Percentiles rank a stretch among this genome's conserved stretches.
Evolutionary conservation across 1,284 basidiomycete genomes (phyloP).

Genomic region (Microbotryomycetes sp.): DNA sequence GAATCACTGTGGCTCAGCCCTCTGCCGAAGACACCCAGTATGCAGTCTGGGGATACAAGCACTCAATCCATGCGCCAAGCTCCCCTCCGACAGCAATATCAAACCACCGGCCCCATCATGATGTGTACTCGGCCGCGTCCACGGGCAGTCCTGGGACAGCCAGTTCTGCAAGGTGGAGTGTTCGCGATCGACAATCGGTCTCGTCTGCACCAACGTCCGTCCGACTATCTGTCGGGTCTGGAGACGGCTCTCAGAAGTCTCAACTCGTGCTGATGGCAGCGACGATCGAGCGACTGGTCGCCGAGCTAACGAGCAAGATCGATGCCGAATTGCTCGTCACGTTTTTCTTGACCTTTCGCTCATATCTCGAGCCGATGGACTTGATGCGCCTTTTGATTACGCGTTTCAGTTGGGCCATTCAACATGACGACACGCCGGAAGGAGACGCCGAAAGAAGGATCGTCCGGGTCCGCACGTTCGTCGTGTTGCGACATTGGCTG

Average conservation of each 20-base stretch:
- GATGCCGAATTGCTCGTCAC: conserved; percentile 69
- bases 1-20: not conserved
- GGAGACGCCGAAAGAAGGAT: conserved; percentile 56
- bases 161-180: not conserved
- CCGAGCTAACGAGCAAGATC: conserved; percentile 72
- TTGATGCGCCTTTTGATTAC: conserved; percentile 68
- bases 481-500: conserved; percentile 76
- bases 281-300: conserved; percentile 82
- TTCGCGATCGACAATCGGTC: not conserved
- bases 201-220: conserved; percentile 19
- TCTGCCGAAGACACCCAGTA: not conserved
- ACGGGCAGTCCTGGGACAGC: not conserved
- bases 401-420: conserved; percentile 76
- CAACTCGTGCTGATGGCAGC: conserved; percentile 56
- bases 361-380: conserved; percentile 66
- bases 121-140: not conserved
- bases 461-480: conserved; percentile 75
- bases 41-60: not conserved
- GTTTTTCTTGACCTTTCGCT: conserved; percentile 80
- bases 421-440: conserved; percentile 7
- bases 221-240: conserved; percentile 18
- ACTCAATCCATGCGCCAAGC: not conserved
- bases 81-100: not conserved
- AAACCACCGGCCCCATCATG: not conserved
- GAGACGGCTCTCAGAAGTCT: not conserved